These are phyloP conservation scores for Fusarium hainanense DNA, from an alignment of 2,329 filamentous ascomycete genomes.

Conservation along the genomic window DNA sequence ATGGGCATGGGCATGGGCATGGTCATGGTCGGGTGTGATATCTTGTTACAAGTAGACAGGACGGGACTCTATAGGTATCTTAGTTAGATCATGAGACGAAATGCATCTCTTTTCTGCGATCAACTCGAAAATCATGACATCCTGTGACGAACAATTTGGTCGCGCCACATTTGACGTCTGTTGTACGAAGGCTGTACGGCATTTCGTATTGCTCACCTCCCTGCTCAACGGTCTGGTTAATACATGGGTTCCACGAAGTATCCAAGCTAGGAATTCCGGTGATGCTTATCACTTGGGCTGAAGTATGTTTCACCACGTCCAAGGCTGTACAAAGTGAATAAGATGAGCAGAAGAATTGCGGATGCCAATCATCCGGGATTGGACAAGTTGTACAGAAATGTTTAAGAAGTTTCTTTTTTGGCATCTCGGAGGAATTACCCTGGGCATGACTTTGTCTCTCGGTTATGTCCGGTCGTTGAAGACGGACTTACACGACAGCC, in stretches of 20 bases:
- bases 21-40: constrained; percentile 5
- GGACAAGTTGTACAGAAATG: constrained; percentile 13
- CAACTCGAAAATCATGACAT: not conserved
- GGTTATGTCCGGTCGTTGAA: constrained; percentile 31
- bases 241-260: constrained; percentile 12
- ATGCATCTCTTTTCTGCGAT: constrained; percentile 26
- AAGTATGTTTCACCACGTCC: constrained; percentile 7
- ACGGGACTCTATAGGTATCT: constrained; percentile 9
- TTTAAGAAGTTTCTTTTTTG: constrained; percentile 19
- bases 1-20: constrained; percentile 5
- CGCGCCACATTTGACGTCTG: constrained; percentile 39
- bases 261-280: not conserved
- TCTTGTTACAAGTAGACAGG: constrained; percentile 24
- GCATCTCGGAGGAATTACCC: constrained; percentile 23
- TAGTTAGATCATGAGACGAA: constrained; percentile 32
- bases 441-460: constrained; percentile 28
- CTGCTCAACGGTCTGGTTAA: constrained; percentile 11
- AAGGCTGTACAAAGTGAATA: constrained; percentile 8
- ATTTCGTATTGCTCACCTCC: constrained; percentile 36
- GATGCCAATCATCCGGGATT: constrained; percentile 7
- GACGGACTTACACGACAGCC: constrained; percentile 29
- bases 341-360: not conserved
- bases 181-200: constrained; percentile 35
- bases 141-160: constrained; percentile 1
- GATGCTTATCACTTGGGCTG: constrained; percentile 4